A percentile compares a stretch with the other conserved stretches of the same genome.
These are phyloP conservation scores for Ceriops decandra DNA, from an alignment of 345 rosid genomes.

Conservation along the genomic window DNA sequence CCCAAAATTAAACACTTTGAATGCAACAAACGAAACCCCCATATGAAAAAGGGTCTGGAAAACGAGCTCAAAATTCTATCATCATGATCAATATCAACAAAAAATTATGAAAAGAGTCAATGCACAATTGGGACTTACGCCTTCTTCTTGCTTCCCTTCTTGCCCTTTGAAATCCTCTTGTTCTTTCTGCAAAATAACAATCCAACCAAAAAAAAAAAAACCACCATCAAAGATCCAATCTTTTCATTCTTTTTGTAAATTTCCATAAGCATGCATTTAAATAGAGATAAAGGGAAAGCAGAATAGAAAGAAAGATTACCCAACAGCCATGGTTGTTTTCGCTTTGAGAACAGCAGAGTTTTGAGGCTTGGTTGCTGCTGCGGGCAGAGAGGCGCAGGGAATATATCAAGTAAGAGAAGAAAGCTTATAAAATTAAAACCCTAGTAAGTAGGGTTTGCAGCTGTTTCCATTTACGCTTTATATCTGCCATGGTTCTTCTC, in stretches of 20 bases:
- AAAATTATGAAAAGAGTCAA: neutral
- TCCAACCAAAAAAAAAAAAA: neutral
- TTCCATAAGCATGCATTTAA: no score
- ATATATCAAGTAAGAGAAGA: neutral
- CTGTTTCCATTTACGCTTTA: neutral
- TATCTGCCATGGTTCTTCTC: neutral
- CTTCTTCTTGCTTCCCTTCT: constrained; percentile 59
- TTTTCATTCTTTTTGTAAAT: no score
- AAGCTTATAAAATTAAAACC: neutral
- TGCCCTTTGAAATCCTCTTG: constrained; percentile 57
- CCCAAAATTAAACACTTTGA: no score
- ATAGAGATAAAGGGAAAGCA: no score
- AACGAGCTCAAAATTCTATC: no score
- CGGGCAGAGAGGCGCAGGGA: neutral
- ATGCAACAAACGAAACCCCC: no score
- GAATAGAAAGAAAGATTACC: no score
- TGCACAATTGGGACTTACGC: constrained; percentile 29
- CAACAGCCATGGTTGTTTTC: no score
- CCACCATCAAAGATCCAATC: neutral
- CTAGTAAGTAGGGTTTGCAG: no score
- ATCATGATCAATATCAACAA: neutral
- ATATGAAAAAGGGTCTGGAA: no score
- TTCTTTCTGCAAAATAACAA: constrained; percentile 31
- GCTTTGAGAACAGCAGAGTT: no score
- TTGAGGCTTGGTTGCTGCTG: no score